A percentile compares a stretch with the other conserved stretches of the same genome.
These are phyloP conservation scores for Taphrina flavorubra DNA, from an alignment of 1,139 yeast species.

Conservation along the genomic window DNA sequence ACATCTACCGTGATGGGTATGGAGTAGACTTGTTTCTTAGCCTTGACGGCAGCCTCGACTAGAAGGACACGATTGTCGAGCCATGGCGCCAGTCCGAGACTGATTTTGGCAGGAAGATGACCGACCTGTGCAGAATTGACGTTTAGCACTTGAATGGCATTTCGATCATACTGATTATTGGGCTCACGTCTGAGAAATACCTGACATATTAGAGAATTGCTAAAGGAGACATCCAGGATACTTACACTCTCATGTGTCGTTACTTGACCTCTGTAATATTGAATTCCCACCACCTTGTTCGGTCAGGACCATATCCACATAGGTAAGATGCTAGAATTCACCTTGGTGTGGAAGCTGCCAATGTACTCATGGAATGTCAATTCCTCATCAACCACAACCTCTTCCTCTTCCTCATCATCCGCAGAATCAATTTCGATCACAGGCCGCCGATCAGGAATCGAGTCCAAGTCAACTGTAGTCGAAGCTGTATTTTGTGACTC, in stretches of 20 bases:
- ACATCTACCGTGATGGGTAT: slow-evolving; percentile 39
- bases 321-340: not conserved
- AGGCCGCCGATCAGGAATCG: not conserved
- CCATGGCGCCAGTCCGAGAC: slow-evolving; percentile 39
- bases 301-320: not conserved
- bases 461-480: slow-evolving; percentile 10
- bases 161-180: slow-evolving; percentile 32
- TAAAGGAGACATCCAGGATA: not conserved
- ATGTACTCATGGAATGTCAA: slow-evolving; percentile 13
- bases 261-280: slow-evolving; percentile 28
- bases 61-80: slow-evolving; percentile 31
- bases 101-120: slow-evolving; percentile 39
- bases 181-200: slow-evolving; percentile 40
- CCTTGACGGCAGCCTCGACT: slow-evolving; percentile 31
- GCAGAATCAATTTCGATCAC: slow-evolving; percentile 26
- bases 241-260: slow-evolving; percentile 26
- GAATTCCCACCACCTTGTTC: slow-evolving; percentile 19
- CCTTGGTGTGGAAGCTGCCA: slow-evolving; percentile 25
- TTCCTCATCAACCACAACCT: not conserved
- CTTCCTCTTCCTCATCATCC: slow-evolving; percentile 19
- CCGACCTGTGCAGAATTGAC: slow-evolving; percentile 40
- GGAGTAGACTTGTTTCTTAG: slow-evolving; percentile 22
- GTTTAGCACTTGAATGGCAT: slow-evolving; percentile 41
- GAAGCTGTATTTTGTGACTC: not conserved
- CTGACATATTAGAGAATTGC: slow-evolving; percentile 4